Evolutionary conservation across 1,139 yeast genomes (phyloP).

Genomic region (Hansenula lynferdii): DNA sequence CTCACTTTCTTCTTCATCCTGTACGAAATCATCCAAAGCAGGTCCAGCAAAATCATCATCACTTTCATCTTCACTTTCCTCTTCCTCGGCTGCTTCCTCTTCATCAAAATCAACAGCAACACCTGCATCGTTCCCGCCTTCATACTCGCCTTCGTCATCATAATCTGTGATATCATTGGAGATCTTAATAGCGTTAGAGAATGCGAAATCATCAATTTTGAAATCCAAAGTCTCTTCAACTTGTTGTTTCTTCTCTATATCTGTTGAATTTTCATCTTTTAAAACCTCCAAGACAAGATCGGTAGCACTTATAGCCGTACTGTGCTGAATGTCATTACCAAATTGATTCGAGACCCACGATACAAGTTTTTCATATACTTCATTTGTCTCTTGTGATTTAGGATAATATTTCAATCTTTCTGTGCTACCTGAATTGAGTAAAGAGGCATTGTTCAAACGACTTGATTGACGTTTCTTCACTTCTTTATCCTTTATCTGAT

Average conservation of each 20-base stretch:
- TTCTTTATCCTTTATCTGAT: slow-evolving; percentile 12
- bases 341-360: slow-evolving; percentile 43
- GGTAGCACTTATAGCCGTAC: slow-evolving; percentile 47
- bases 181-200: slow-evolving; percentile 49
- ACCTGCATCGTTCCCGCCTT: slow-evolving; percentile 24
- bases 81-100: slow-evolving; percentile 30
- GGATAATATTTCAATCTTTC: slow-evolving; percentile 48
- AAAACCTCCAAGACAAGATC: slow-evolving; percentile 62
- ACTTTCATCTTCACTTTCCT: slow-evolving; percentile 11
- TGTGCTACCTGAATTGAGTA: slow-evolving; percentile 28
- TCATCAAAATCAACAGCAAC: slow-evolving; percentile 38
- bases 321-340: slow-evolving; percentile 57
- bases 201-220: slow-evolving; percentile 38
- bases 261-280: slow-evolving; percentile 44
- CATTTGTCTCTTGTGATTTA: slow-evolving; percentile 38
- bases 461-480: slow-evolving; percentile 6
- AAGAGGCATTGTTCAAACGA: slow-evolving; percentile 17
- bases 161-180: slow-evolving; percentile 56
- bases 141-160: slow-evolving; percentile 26
- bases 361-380: slow-evolving; percentile 40
- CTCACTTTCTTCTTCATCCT: slow-evolving; percentile 28
- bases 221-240: slow-evolving; percentile 46
- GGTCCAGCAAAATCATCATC: slow-evolving; percentile 24
- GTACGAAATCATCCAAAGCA: slow-evolving; percentile 21
- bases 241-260: slow-evolving; percentile 31